These are phyloP conservation scores for Salvia hispanica DNA, from an alignment of 257 asterid genomes.

Conservation along the genomic window DNA sequence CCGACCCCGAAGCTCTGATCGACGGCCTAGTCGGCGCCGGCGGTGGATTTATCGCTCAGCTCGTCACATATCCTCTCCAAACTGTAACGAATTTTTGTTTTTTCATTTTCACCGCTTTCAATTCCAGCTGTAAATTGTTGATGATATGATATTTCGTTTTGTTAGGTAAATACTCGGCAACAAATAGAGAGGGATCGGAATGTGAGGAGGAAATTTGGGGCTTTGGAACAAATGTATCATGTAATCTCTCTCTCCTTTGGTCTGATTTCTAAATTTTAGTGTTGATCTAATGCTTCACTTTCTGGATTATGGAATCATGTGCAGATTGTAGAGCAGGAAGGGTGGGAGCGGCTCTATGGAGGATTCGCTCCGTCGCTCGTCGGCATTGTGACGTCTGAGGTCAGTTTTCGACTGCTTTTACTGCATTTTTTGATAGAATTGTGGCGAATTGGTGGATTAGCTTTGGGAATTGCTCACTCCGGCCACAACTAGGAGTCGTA, in stretches of 20 bases:
- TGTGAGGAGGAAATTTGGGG: conserved; percentile 59
- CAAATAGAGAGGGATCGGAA: conserved; percentile 82
- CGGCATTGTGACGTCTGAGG: conserved; percentile 97
- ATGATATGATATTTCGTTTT: conserved; percentile 26
- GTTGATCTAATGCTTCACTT: not conserved
- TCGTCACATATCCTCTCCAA: conserved; percentile 91
- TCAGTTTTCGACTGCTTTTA: conserved; percentile 23
- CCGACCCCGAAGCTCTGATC: conserved; percentile 78
- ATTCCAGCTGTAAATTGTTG: not conserved
- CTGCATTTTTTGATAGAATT: not conserved
- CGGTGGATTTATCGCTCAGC: conserved; percentile 92
- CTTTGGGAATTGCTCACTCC: too few species aligned
- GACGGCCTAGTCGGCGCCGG: conserved; percentile 98
- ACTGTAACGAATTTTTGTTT: conserved; percentile 48
- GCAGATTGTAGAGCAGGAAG: conserved; percentile 85
- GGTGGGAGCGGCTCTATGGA: conserved; percentile 87
- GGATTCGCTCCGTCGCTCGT: conserved; percentile 88
- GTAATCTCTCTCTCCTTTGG: conserved; percentile 30
- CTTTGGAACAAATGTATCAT: conserved; percentile 71
- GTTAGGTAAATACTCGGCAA: conserved; percentile 90
- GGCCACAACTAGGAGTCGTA: too few species aligned
- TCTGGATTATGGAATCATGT: conserved; percentile 4
- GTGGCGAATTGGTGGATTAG: too few species aligned
- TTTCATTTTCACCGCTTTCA: too few species aligned
- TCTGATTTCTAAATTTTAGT: conserved; percentile 9